These are phyloP conservation scores for Mucuna pruriens DNA, from an alignment of 306 rosid genomes.

Conservation along the genomic window DNA sequence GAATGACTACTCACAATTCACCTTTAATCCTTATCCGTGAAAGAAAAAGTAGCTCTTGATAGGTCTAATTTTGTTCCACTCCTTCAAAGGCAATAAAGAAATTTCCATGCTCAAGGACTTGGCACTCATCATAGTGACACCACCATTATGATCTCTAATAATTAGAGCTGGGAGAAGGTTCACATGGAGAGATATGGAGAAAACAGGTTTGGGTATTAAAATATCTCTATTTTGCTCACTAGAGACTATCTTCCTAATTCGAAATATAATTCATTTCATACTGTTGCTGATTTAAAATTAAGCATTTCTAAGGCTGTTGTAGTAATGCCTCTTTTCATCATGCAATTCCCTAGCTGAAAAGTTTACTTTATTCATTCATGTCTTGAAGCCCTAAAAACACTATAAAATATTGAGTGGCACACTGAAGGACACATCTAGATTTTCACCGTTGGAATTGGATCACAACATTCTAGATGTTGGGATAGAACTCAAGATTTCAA, in stretches of 20 bases:
- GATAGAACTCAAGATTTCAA: not conserved
- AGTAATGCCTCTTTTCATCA: not conserved
- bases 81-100: conserved; percentile 7
- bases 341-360: not conserved
- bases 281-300: not conserved
- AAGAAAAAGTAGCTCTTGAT: conserved; percentile 5
- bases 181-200: not conserved
- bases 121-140: not conserved
- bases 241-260: not conserved
- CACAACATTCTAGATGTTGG: not conserved
- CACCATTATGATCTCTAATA: conserved; percentile 3
- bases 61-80: conserved; percentile 9
- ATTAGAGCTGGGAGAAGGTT: not conserved
- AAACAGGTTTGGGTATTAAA: not conserved
- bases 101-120: not conserved
- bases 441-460: not conserved
- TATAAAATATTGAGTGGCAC: not conserved
- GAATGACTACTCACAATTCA: not conserved
- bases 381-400: not conserved
- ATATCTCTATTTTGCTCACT: not conserved
- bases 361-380: not conserved
- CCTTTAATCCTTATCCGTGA: not conserved
- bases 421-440: not conserved
- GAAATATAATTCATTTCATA: not conserved
- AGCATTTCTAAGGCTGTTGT: not conserved